Evolutionary conservation across 2,329 filamentous ascomycete genomes (phyloP), one percentile per base, ranked within the genome.

Genomic region (Aspergillus eucalypticola): DNA sequence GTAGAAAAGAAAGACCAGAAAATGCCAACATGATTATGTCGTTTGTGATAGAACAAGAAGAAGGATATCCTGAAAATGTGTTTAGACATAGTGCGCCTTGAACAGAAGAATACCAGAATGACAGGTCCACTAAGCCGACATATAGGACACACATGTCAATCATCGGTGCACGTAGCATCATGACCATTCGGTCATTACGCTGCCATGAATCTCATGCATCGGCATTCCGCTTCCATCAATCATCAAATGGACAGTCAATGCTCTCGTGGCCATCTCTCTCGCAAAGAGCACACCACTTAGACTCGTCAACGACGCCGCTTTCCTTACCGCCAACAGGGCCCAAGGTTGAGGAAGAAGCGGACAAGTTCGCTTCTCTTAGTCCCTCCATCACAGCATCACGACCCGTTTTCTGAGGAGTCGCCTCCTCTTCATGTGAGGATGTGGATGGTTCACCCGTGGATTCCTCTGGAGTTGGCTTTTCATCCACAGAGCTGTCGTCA

Each of bases 191-290:
- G 46, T 29, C 10, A 15, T 35, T n/a, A 50, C 13, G 2, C 2
- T 44, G 39, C 41, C 23, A 46, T 55, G 17, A 8, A 19, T 32
- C 51, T 25, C 39, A n/a, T 44, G 42, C 17, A 41, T 44, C 39
- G 38, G 11, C 13, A 17, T n/a, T 25, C 35, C 11, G 44, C n/a
- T 10, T 21, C 10, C 50, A 63, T 74, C 67, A 79, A 75, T 96
- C 92, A 78, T 96, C 93, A 76, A 96, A 90, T 11, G 93, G 92
- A 77, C 93, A 96, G 76, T 96, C 92, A 62, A 96, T 93, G 71
- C 94, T 97, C 76, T 97, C 91, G 74, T 99, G 95, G 13, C 95
- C 95, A 71, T 99, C 95, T 63, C 91, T 87, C 81, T 99, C 95
- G 74, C 95, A 99, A 48, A 98, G 82, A 15, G 95, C 95, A 77